phyloP scores from a whole-genome alignment of 2,329 filamentous ascomycete genomes.

The Cladosporium sp. region DNA sequence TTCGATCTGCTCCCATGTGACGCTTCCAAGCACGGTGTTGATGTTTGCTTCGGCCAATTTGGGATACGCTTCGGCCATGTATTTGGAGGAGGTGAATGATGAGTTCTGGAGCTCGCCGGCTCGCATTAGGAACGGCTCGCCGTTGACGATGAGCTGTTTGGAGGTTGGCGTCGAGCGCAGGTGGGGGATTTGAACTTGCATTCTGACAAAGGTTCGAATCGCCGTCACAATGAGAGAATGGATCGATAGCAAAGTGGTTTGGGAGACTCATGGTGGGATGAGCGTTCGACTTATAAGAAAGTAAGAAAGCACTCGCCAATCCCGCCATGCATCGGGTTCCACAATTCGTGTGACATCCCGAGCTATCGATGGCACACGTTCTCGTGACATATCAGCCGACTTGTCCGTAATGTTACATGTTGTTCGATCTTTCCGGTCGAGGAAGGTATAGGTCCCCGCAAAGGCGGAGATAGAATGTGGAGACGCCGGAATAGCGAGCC shows the following conservation, averaged over 20 bases:
- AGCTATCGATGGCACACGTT: background rate
- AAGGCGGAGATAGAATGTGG: background rate
- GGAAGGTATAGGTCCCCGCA: background rate
- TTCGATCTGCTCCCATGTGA: constrained; percentile 47
- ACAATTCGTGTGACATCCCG: background rate
- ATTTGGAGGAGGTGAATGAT: constrained; percentile 41
- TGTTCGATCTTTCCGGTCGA: background rate
- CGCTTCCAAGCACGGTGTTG: constrained; percentile 44
- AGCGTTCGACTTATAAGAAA: background rate
- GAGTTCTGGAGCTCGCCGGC: constrained; percentile 48
- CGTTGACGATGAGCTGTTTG: constrained; percentile 42
- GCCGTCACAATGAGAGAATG: background rate
- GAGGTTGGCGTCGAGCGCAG: constrained; percentile 15
- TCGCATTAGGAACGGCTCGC: constrained; percentile 42
- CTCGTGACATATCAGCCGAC: background rate
- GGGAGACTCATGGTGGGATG: background rate
- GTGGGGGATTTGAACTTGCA: constrained; percentile 15
- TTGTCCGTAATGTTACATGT: background rate
- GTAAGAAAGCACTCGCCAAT: background rate
- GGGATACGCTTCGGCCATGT: constrained; percentile 43
- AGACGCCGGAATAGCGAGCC: background rate
- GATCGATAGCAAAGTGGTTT: background rate
- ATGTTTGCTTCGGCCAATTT: constrained; percentile 39
- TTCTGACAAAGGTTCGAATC: background rate
- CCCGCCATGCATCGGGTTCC: background rate